These are phyloP conservation scores for Saturnispora quitensis DNA, from an alignment of 805 yeast species.

Conservation along the genomic window DNA sequence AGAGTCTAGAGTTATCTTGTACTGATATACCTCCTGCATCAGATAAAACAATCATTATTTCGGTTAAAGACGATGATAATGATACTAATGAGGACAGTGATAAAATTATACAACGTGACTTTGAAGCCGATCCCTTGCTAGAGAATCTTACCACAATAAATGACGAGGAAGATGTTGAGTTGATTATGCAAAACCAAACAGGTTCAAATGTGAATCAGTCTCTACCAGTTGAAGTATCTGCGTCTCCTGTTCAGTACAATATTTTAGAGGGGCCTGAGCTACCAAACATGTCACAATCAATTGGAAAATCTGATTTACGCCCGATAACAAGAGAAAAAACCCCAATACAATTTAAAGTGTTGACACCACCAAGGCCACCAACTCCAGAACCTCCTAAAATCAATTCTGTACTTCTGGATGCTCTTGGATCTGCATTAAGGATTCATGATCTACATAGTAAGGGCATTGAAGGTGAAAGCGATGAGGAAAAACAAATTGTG, in stretches of 20 bases:
- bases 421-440: constrained; percentile 3
- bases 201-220: not conserved
- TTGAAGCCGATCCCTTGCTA: not conserved
- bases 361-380: constrained; percentile 15
- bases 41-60: not conserved
- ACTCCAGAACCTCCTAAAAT: constrained; percentile 24
- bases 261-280: not conserved
- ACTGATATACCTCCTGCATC: not conserved
- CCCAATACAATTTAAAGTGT: constrained; percentile 7
- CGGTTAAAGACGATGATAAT: not conserved
- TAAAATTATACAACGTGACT: not conserved
- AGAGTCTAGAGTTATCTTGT: not conserved
- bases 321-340: not conserved
- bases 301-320: not conserved
- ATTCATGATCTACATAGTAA: constrained; percentile 10
- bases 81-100: not conserved
- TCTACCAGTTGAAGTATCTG: not conserved
- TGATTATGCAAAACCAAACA: not conserved
- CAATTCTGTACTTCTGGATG: constrained; percentile 9
- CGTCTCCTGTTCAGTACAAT: too few species aligned
- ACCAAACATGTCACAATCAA: not conserved
- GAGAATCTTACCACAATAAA: not conserved
- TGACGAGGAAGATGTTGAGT: not conserved
- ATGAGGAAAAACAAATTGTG: constrained; percentile 3
- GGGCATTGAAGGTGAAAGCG: constrained; percentile 8